Evolutionary conservation across 2,329 filamentous ascomycete species (phyloP).

Genomic region (Pestalotiopsis sp.): DNA sequence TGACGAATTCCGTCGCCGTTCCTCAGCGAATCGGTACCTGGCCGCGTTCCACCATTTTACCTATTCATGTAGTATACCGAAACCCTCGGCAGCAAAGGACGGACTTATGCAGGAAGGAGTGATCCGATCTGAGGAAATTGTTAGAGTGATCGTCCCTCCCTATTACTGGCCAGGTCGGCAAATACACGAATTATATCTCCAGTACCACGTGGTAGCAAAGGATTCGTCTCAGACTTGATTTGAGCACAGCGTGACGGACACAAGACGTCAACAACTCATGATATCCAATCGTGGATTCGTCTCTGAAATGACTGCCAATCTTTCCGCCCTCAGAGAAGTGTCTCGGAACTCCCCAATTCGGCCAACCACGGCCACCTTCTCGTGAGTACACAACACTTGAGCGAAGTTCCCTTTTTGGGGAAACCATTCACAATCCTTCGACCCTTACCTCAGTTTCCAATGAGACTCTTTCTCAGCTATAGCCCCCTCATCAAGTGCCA

Average conservation of each 20-base stretch:
- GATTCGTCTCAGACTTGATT: background rate
- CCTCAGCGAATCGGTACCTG: background rate
- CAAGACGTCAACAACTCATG: background rate
- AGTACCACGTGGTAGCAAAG: background rate
- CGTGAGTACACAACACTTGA: background rate
- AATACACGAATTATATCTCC: background rate
- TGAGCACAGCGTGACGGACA: background rate
- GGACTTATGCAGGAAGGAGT: background rate
- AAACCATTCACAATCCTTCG: background rate
- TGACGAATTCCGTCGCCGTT: background rate
- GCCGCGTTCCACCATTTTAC: background rate
- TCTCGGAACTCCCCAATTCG: background rate
- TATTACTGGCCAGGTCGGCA: too few relatives aligned
- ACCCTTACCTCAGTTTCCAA: background rate
- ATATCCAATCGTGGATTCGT: background rate
- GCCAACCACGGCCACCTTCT: background rate
- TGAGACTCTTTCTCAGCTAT: background rate
- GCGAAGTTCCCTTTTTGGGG: background rate
- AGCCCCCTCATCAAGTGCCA: background rate
- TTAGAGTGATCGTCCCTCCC: background rate
- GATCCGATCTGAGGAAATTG: background rate
- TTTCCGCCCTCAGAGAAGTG: background rate
- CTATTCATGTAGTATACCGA: background rate
- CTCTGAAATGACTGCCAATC: background rate
- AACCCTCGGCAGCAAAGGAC: background rate